These are phyloP conservation scores for Diaporthe citriasiana DNA, from an alignment of 2,329 filamentous ascomycete genomes.

Conservation along the genomic window DNA sequence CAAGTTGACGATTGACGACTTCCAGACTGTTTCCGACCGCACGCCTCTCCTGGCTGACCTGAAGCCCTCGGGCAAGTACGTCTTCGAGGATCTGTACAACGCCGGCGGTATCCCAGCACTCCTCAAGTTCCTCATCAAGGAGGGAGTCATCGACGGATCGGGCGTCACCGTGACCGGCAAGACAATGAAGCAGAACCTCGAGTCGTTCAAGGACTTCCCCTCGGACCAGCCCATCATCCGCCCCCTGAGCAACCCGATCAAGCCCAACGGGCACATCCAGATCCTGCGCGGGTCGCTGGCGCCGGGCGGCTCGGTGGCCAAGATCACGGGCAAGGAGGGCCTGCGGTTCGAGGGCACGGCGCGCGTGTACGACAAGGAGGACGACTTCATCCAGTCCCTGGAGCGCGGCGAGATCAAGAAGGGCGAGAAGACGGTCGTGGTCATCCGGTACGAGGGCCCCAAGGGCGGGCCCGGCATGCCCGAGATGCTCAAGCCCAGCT, in stretches of 20 bases:
- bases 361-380: slow-evolving; percentile 86
- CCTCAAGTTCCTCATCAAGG: slow-evolving; percentile 88
- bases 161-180: slow-evolving; percentile 91
- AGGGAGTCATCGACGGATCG: slow-evolving; percentile 83
- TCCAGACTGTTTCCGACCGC: slow-evolving; percentile 84
- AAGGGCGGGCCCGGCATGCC: slow-evolving; percentile 96
- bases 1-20: slow-evolving; percentile 87
- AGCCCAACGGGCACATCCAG: slow-evolving; percentile 88
- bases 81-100: slow-evolving; percentile 87
- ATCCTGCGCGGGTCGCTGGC: slow-evolving; percentile 89
- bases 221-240: slow-evolving; percentile 86
- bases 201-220: slow-evolving; percentile 79
- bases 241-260: slow-evolving; percentile 86
- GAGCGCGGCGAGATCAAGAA: slow-evolving; percentile 84
- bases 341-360: slow-evolving; percentile 85
- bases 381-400: slow-evolving; percentile 82
- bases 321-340: slow-evolving; percentile 97
- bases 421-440: slow-evolving; percentile 88
- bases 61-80: slow-evolving; percentile 88
- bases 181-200: slow-evolving; percentile 88
- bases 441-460: slow-evolving; percentile 94
- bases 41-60: slow-evolving; percentile 86
- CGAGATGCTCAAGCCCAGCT: slow-evolving; percentile 93
- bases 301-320: slow-evolving; percentile 88
- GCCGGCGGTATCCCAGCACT: slow-evolving; percentile 90